Base-by-base conservation (phyloP, 2,329 filamentous ascomycete species). In the Aspergillus fijiensis region DNA sequence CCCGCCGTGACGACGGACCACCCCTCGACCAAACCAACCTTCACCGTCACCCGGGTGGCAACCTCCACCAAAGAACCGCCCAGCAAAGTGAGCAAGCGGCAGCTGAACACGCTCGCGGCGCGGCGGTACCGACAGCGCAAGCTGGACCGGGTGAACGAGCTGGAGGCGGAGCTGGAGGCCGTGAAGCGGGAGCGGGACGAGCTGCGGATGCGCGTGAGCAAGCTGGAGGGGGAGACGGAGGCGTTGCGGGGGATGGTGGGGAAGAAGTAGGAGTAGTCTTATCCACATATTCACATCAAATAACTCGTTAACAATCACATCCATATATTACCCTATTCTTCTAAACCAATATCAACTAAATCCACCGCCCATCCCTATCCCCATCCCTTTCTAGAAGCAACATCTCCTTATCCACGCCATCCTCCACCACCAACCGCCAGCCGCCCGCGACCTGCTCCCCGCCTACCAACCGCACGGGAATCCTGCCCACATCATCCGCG, bases 71-170 rank as follows among this genome's bases (percentile, higher is more conserved):
- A 62, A 49, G 60, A 63, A 10, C 33, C 58, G 19, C 12, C 62
- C 19, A 64, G 57, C n/a, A 67, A 69, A 27, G 65, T 74, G 19
- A 67, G 69, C 57, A 76, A 75, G 53, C 74, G 74, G 25, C 70
- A 69, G 54, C 65, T 74, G 12, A 76, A 76, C 59, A 76, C 74
- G 14, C 67, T 74, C 42, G 73, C 74, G 48, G 74, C 74, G 49
- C 71, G 73, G 19, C 66, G 73, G 49, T 76, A 73, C 63, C 73
- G 74, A 5, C 72, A 76, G 65, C 69, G 71, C 51, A 72, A 72
- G 6, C 65, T 72, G 27, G 73, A 76, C 51, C 68, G 69, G 59
- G 68, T 74, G 60, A 67, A 69, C 49, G 65, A 67, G 50, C 65
- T 76, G 23, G 72, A 75, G 63, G 68, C 64, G n/a, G 72, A 74